These are phyloP conservation scores for Neopestalotiopsis sp. DNA, from an alignment of 2,329 filamentous ascomycete species.

Conservation along the genomic window DNA sequence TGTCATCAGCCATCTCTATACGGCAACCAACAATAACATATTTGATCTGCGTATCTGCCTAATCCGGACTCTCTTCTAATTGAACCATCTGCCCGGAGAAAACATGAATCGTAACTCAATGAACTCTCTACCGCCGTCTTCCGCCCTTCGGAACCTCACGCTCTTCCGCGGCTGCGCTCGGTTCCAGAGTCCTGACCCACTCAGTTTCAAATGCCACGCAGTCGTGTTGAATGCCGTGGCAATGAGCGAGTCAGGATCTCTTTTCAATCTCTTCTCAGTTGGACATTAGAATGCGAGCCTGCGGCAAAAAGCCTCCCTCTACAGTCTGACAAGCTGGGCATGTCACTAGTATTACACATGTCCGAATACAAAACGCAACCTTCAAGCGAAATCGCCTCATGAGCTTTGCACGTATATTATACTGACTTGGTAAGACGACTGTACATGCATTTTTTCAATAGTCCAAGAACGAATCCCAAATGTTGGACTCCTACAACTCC, in stretches of 20 bases:
- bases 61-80: neutral
- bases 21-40: neutral
- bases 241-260: neutral
- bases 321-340: neutral
- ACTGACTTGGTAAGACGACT: neutral
- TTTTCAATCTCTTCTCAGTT: too few relatives aligned
- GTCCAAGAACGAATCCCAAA: neutral
- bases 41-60: too few relatives aligned
- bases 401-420: neutral
- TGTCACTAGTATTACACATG: neutral
- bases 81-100: neutral
- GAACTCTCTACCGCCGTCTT: neutral
- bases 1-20: neutral
- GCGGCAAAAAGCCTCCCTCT: neutral
- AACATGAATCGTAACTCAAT: neutral
- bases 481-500: constrained; percentile 7
- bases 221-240: neutral
- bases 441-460: neutral
- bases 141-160: constrained; percentile 5
- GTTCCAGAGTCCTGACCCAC: neutral
- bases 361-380: neutral
- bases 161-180: constrained; percentile 12
- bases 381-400: neutral
- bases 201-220: constrained; percentile 14
- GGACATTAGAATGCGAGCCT: neutral